These are phyloP conservation scores for Zanthoxylum bungeanum DNA, from an alignment of 345 rosid genomes.

Conservation along the genomic window DNA sequence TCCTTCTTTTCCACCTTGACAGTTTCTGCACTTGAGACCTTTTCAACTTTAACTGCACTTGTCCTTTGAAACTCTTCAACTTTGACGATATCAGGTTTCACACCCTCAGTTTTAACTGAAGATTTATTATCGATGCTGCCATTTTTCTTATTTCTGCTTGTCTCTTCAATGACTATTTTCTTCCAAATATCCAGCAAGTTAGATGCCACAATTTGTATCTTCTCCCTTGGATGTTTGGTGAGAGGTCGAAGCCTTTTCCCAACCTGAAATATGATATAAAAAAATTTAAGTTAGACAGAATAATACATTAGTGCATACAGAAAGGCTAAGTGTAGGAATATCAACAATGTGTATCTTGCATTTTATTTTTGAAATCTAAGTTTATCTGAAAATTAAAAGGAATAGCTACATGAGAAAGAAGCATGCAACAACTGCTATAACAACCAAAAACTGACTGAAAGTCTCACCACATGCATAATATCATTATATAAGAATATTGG, in stretches of 20 bases:
- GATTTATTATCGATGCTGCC: constrained; percentile 34
- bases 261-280: constrained; percentile 63
- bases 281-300: too few species aligned
- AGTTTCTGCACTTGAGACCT: constrained; percentile 26
- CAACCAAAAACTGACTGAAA: neutral
- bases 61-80: constrained; percentile 40
- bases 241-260: constrained; percentile 87
- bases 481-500: too few species aligned
- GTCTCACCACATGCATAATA: too few species aligned
- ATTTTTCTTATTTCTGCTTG: constrained; percentile 56
- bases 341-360: neutral
- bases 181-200: constrained; percentile 87
- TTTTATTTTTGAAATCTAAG: neutral
- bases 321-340: neutral
- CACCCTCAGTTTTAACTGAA: constrained; percentile 20
- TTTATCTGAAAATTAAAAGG: neutral
- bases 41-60: constrained; percentile 35
- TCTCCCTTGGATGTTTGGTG: constrained; percentile 71
- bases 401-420: neutral
- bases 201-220: constrained; percentile 54
- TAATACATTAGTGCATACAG: neutral
- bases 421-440: neutral
- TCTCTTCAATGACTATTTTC: constrained; percentile 79
- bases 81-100: constrained; percentile 41
- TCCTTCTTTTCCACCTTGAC: constrained; percentile 35